Evolutionary conservation across 1,284 basidiomycete genomes (phyloP).

Genomic region (Ustilago vetiveriae): DNA sequence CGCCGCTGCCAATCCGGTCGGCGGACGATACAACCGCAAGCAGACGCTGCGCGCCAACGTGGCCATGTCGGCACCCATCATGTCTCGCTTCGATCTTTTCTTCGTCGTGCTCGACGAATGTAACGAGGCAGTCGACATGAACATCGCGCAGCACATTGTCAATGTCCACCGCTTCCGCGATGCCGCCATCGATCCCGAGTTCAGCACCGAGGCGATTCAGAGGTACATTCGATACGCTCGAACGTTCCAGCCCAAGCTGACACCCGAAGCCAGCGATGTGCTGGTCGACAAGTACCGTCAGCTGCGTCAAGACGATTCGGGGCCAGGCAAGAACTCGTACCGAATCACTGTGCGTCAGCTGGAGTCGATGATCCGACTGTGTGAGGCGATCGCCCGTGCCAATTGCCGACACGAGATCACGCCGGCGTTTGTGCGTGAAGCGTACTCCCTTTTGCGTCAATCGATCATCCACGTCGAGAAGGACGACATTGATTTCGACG

Average conservation of each 20-base stretch:
- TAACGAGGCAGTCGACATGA: conserved; percentile 88
- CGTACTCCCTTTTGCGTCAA: conserved; percentile 89
- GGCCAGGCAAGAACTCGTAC: conserved; percentile 86
- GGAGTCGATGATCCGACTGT: conserved; percentile 95
- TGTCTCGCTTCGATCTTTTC: conserved; percentile 98
- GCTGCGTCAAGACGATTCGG: conserved; percentile 88
- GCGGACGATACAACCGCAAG: conserved; percentile 95
- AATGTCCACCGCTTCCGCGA: conserved; percentile 96
- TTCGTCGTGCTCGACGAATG: conserved; percentile 99
- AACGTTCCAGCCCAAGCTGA: conserved; percentile 87
- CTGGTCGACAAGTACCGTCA: conserved; percentile 95
- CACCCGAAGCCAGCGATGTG: conserved; percentile 88
- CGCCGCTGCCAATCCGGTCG: conserved; percentile 96
- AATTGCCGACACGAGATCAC: conserved; percentile 84
- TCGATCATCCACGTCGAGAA: conserved; percentile 99
- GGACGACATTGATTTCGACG: conserved; percentile 97
- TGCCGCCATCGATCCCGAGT: conserved; percentile 92
- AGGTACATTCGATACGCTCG: conserved; percentile 95
- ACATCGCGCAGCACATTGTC: conserved; percentile 96
- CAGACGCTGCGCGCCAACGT: conserved; percentile 93
- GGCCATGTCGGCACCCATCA: conserved; percentile 97
- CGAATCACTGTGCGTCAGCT: conserved; percentile 95
- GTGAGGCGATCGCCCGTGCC: conserved; percentile 94
- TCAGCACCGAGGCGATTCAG: conserved; percentile 94
- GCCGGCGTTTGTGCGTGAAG: conserved; percentile 92